phyloP scores from a whole-genome alignment of 2,329 filamentous ascomycete genomes.

The Aspergillus sp. region DNA sequence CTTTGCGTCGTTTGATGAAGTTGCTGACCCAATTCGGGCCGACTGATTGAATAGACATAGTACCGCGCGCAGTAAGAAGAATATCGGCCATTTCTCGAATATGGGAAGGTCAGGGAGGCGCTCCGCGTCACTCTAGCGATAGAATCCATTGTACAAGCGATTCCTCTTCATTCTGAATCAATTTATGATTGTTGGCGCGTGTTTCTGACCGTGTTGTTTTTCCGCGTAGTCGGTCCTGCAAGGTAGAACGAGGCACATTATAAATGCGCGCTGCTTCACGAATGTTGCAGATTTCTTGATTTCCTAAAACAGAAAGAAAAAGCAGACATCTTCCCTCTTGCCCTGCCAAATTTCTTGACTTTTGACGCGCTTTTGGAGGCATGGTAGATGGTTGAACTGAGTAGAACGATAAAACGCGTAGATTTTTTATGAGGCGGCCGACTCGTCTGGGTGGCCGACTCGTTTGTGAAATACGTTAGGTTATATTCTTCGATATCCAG shows the following conservation, averaged over 20 bases:
- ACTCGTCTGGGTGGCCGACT: not conserved
- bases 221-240: not conserved
- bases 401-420: not conserved
- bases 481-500: too few relatives aligned
- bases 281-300: not conserved
- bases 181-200: not conserved
- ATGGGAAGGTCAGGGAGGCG: too few relatives aligned
- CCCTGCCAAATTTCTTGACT: conserved; percentile 2
- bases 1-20: not conserved
- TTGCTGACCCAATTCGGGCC: too few relatives aligned
- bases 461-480: not conserved
- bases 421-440: not conserved
- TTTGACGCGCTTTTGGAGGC: conserved; percentile 6
- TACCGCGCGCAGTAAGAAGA: too few relatives aligned
- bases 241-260: conserved; percentile 3
- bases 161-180: too few relatives aligned
- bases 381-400: conserved; percentile 4
- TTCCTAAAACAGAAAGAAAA: conserved; percentile 1
- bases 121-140: too few relatives aligned
- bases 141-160: conserved; percentile 7
- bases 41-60: too few relatives aligned
- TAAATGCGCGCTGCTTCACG: conserved; percentile 3
- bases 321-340: conserved; percentile 5
- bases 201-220: not conserved
- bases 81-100: too few relatives aligned